phyloP scores from a whole-genome alignment of 768 basidiomycete genomes.

The Grammothele lineata region DNA sequence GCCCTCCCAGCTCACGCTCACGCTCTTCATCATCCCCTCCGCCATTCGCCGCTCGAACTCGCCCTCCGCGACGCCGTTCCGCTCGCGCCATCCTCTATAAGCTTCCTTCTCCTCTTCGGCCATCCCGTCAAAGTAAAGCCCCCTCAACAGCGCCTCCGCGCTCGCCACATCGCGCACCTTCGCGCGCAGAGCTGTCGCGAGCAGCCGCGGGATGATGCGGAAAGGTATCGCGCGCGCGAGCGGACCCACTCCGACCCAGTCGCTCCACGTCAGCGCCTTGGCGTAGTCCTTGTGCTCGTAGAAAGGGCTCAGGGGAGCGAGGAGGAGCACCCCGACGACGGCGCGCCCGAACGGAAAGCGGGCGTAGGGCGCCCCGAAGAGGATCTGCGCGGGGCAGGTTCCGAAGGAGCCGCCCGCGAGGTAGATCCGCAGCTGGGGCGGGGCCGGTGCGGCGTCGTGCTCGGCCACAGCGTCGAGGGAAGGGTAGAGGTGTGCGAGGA shows the following conservation, averaged over 20 bases:
- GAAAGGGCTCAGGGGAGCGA: slow-evolving; percentile 44
- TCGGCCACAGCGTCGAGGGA: not conserved
- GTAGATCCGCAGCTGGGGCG: slow-evolving; percentile 40
- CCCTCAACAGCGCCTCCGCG: slow-evolving; percentile 40
- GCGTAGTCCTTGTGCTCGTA: slow-evolving; percentile 43
- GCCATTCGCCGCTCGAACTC: slow-evolving; percentile 40
- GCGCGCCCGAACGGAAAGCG: slow-evolving; percentile 45
- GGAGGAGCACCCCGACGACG: slow-evolving; percentile 44
- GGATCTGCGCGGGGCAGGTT: slow-evolving; percentile 49
- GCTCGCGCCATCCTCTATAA: slow-evolving; percentile 39
- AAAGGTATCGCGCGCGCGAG: slow-evolving; percentile 39
- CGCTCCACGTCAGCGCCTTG: slow-evolving; percentile 40
- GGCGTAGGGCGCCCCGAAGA: slow-evolving; percentile 49
- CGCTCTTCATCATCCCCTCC: slow-evolving; percentile 41
- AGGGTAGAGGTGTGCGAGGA: slow-evolving; percentile 50
- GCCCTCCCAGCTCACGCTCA: slow-evolving; percentile 48
- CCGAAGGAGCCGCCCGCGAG: slow-evolving; percentile 53
- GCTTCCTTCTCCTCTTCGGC: slow-evolving; percentile 31
- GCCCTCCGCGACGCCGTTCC: slow-evolving; percentile 36
- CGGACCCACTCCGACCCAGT: slow-evolving; percentile 46
- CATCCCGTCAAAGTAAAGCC: slow-evolving; percentile 36
- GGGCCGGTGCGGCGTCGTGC: too few relatives aligned
- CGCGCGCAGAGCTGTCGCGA: slow-evolving; percentile 26
- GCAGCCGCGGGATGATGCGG: slow-evolving; percentile 31
- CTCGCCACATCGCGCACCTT: slow-evolving; percentile 35